These are phyloP conservation scores for Discostella stelligera DNA, from an alignment of 352 stramenopile genomes.

Conservation along the genomic window DNA sequence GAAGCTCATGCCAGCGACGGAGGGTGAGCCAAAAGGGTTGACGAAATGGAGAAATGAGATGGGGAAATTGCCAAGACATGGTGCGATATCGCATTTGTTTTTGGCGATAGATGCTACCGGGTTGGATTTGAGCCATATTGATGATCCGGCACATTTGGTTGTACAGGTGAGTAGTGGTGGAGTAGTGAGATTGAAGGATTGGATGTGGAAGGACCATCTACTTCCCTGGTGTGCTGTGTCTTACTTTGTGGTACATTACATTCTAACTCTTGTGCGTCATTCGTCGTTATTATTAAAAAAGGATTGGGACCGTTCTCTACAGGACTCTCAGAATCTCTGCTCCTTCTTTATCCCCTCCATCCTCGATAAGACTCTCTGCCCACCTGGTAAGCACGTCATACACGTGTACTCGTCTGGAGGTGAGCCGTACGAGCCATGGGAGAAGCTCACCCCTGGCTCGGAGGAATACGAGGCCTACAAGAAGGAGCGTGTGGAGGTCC, in stretches of 20 bases:
- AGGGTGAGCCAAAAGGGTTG: slow-evolving; percentile 54
- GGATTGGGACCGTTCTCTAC: slow-evolving; percentile 80
- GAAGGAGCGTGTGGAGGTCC: slow-evolving; percentile 74
- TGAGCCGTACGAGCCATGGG: slow-evolving; percentile 83
- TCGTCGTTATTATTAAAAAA: slow-evolving; percentile 16
- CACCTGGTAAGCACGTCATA: slow-evolving; percentile 82
- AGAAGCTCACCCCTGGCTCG: slow-evolving; percentile 70
- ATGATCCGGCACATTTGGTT: slow-evolving; percentile 82
- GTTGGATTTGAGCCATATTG: slow-evolving; percentile 77
- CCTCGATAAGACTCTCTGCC: slow-evolving; percentile 78
- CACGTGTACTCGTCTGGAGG: slow-evolving; percentile 83
- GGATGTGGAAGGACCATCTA: background rate
- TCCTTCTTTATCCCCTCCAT: slow-evolving; percentile 83
- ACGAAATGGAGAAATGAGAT: slow-evolving; percentile 74
- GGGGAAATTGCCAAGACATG: slow-evolving; percentile 77
- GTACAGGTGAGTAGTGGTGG: slow-evolving; percentile 58
- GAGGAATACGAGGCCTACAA: slow-evolving; percentile 84
- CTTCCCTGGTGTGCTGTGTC: background rate
- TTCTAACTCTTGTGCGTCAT: background rate
- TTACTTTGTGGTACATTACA: slow-evolving; percentile 5
- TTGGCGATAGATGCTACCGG: slow-evolving; percentile 79
- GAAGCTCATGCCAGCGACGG: slow-evolving; percentile 65
- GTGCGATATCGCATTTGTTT: slow-evolving; percentile 83
- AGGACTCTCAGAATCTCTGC: slow-evolving; percentile 84
- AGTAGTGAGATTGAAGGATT: background rate